Evolutionary conservation across 1,139 yeast species (phyloP).

Genomic region (Lodderomyces pseudojiufengensis): DNA sequence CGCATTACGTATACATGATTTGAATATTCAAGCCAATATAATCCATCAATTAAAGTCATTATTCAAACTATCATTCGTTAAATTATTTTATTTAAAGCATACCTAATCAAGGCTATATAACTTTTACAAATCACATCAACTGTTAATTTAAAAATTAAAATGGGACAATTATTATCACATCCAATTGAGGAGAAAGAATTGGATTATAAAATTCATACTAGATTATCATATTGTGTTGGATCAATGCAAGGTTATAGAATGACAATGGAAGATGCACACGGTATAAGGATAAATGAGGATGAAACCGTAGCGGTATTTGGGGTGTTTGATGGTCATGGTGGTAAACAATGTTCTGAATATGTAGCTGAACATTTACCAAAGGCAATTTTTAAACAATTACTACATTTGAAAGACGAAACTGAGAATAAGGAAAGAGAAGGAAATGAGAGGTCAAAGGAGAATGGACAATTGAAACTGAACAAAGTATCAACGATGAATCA

Average conservation of each 20-base stretch:
- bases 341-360: conserved; percentile 55
- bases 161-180: conserved; percentile 78
- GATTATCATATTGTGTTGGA: conserved; percentile 60
- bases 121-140: no score
- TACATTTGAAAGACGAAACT: conserved; percentile 7
- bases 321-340: conserved; percentile 83
- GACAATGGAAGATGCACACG: conserved; percentile 77
- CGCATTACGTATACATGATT: no score
- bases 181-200: conserved; percentile 70
- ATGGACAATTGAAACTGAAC: not conserved
- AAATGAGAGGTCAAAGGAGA: not conserved
- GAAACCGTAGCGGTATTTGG: conserved; percentile 58
- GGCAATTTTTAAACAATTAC: conserved; percentile 28
- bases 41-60: no score
- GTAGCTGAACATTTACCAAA: conserved; percentile 45
- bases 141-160: no score
- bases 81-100: no score
- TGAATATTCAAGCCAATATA: no score
- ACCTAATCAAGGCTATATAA: no score
- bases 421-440: not conserved
- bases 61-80: no score
- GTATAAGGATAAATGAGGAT: conserved; percentile 40
- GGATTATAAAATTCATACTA: conserved; percentile 38
- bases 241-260: conserved; percentile 78
- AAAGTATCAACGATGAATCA: conserved; percentile 10